Percentiles rank a stretch among this genome's conserved stretches.
These are phyloP conservation scores for Cladophialophora chaetospira DNA, from an alignment of 2,329 filamentous ascomycete species.

Conservation along the genomic window DNA sequence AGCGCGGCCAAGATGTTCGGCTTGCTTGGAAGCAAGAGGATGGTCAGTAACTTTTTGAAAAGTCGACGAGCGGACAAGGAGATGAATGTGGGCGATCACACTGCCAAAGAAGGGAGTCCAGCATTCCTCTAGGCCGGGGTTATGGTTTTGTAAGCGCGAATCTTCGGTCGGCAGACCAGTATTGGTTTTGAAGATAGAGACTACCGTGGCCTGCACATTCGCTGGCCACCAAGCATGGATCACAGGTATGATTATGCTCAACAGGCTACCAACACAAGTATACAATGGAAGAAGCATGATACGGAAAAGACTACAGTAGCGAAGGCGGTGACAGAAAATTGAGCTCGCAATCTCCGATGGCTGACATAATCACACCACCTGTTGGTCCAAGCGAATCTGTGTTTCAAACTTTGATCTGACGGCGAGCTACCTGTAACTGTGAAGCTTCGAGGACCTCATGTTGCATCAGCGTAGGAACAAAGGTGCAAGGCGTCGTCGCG, in stretches of 20 bases:
- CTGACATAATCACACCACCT: too few relatives aligned
- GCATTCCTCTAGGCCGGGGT: constrained; percentile 16
- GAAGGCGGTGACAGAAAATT: too few relatives aligned
- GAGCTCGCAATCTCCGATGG: too few relatives aligned
- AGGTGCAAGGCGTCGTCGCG: too few relatives aligned
- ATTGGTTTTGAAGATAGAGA: constrained; percentile 1
- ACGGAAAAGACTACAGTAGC: too few relatives aligned
- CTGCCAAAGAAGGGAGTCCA: constrained; percentile 10
- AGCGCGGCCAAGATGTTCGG: constrained; percentile 22
- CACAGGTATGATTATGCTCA: not conserved
- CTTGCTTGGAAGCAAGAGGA: constrained; percentile 28
- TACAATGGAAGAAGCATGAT: too few relatives aligned
- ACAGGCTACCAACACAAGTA: too few relatives aligned
- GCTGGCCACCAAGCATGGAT: not conserved
- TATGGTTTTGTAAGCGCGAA: not conserved
- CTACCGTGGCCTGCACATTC: not conserved
- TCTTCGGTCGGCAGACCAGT: not conserved
- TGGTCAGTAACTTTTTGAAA: constrained; percentile 35
- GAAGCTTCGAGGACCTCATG: too few relatives aligned
- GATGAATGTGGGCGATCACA: constrained; percentile 15
- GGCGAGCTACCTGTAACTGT: too few relatives aligned
- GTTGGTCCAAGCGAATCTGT: too few relatives aligned
- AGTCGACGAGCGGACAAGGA: constrained; percentile 21
- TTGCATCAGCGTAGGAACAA: too few relatives aligned
- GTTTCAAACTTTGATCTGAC: too few relatives aligned